These are phyloP conservation scores for Rhynchosporium graminicola DNA, from an alignment of 2,329 filamentous ascomycete species.

Conservation along the genomic window DNA sequence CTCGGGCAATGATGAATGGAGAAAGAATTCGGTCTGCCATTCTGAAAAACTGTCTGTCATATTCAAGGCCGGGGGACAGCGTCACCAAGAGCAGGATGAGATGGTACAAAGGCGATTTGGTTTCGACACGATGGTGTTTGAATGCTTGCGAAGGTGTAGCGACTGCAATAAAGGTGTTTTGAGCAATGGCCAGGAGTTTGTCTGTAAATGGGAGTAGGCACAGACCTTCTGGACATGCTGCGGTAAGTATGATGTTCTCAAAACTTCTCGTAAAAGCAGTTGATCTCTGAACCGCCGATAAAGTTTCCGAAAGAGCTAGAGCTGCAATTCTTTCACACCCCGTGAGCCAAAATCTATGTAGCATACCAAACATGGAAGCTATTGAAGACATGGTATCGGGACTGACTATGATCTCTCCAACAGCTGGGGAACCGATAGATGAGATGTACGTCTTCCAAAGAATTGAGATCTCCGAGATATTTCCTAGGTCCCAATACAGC, in stretches of 20 bases:
- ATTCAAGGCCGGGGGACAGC: slow-evolving; percentile 30
- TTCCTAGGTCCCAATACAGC: slow-evolving; percentile 62
- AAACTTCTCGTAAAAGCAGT: slow-evolving; percentile 57
- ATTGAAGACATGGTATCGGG: slow-evolving; percentile 80
- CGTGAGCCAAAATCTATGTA: slow-evolving; percentile 68
- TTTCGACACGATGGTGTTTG: slow-evolving; percentile 50
- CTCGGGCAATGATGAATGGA: slow-evolving; percentile 55
- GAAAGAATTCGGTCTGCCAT: slow-evolving; percentile 53
- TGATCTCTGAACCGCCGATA: slow-evolving; percentile 46
- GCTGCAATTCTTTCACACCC: slow-evolving; percentile 45
- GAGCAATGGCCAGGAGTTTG: slow-evolving; percentile 53
- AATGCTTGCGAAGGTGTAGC: slow-evolving; percentile 64
- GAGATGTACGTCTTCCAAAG: slow-evolving; percentile 65
- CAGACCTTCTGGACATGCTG: slow-evolving; percentile 50
- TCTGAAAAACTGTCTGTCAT: slow-evolving; percentile 31
- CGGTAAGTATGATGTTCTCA: slow-evolving; percentile 50
- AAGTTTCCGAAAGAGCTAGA: slow-evolving; percentile 31
- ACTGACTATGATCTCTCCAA: slow-evolving; percentile 88
- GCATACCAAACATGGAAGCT: slow-evolving; percentile 66
- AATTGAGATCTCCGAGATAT: slow-evolving; percentile 54
- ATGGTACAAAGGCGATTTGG: slow-evolving; percentile 64
- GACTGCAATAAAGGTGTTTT: slow-evolving; percentile 61
- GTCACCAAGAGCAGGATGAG: slow-evolving; percentile 59
- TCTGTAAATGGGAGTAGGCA: slow-evolving; percentile 65
- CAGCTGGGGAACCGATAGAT: slow-evolving; percentile 66